Conservation (phyloP, 495 filamentous ascomycete genomes). For the Talaromyces ruber region DNA sequence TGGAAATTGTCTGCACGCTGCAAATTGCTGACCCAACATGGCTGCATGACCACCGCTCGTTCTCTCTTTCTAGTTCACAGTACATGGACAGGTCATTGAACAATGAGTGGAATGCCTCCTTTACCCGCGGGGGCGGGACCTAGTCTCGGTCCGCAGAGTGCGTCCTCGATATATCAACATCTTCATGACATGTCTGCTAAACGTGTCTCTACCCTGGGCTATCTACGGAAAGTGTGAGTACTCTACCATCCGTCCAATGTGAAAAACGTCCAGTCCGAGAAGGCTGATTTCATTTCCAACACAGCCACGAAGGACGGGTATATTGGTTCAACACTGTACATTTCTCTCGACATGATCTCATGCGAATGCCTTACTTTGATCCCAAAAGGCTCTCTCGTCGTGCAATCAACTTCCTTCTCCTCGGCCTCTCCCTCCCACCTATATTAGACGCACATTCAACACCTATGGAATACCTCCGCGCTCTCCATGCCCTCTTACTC, state of each 20-base stretch:
- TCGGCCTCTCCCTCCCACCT: slow-evolving; percentile 83
- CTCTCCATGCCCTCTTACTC: slow-evolving; percentile 73
- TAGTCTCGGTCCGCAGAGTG: slow-evolving; percentile 46
- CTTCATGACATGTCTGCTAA: slow-evolving; percentile 86
- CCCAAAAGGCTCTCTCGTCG: slow-evolving; percentile 70
- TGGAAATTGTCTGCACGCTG: background rate
- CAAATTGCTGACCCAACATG: background rate
- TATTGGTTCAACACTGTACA: slow-evolving; percentile 98
- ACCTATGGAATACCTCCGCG: slow-evolving; percentile 74
- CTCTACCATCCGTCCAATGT: background rate
- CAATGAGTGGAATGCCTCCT: slow-evolving; percentile 18
- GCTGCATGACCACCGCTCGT: slow-evolving; percentile 11
- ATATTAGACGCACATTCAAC: slow-evolving; percentile 79
- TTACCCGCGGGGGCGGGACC: slow-evolving; percentile 14
- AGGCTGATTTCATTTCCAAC: background rate
- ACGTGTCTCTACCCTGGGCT: slow-evolving; percentile 92
- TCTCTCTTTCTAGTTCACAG: slow-evolving; percentile 23
- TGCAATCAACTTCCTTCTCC: slow-evolving; percentile 86
- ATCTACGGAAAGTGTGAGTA: slow-evolving; percentile 80
- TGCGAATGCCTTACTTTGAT: slow-evolving; percentile 78
- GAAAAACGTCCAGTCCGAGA: background rate
- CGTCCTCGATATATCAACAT: slow-evolving; percentile 64
- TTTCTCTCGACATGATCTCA: slow-evolving; percentile 75
- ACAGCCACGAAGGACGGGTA: slow-evolving; percentile 80
- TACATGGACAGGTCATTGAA: slow-evolving; percentile 25